Conservation (phyloP, 2,329 filamentous ascomycete genomes). For the Diaporthe sp. region DNA sequence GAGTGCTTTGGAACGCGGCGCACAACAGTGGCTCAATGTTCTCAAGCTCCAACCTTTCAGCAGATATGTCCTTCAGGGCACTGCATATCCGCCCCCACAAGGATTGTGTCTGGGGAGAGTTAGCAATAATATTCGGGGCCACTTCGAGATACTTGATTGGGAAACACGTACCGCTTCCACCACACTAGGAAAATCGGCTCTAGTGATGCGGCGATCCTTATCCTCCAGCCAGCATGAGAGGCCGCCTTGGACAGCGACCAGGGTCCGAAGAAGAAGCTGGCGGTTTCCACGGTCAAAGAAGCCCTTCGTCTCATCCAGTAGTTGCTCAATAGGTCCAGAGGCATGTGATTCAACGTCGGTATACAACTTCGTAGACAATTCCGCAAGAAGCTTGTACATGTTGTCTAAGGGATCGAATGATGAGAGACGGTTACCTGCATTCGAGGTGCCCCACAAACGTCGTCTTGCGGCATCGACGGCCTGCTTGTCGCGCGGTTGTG, state of each 20-base stretch:
- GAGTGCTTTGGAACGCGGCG: slow-evolving; percentile 72
- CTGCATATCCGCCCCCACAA: slow-evolving; percentile 66
- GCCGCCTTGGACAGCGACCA: slow-evolving; percentile 74
- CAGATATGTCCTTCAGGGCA: slow-evolving; percentile 52
- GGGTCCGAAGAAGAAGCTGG: slow-evolving; percentile 66
- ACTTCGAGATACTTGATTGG: not conserved
- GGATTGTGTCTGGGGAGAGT: slow-evolving; percentile 57
- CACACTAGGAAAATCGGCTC: slow-evolving; percentile 56
- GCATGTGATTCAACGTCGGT: slow-evolving; percentile 55
- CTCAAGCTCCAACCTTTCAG: slow-evolving; percentile 62
- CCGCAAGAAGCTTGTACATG: slow-evolving; percentile 73
- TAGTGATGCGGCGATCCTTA: slow-evolving; percentile 57
- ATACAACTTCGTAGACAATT: slow-evolving; percentile 68
- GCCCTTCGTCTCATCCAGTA: slow-evolving; percentile 67
- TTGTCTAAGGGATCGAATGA: slow-evolving; percentile 75
- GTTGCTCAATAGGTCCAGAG: slow-evolving; percentile 48
- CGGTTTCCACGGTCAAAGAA: slow-evolving; percentile 66
- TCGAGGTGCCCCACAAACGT: slow-evolving; percentile 74
- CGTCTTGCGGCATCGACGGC: slow-evolving; percentile 76
- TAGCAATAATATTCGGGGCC: slow-evolving; percentile 45
- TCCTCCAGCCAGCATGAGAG: slow-evolving; percentile 77
- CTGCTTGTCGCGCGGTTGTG: slow-evolving; percentile 71
- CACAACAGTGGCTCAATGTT: slow-evolving; percentile 69
- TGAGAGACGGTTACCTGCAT: slow-evolving; percentile 55
- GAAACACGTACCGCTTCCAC: slow-evolving; percentile 60